Evolutionary conservation across 2,329 filamentous ascomycete species (phyloP), one percentile per base, ranked within the genome.

Genomic region (Capronia coronata): DNA sequence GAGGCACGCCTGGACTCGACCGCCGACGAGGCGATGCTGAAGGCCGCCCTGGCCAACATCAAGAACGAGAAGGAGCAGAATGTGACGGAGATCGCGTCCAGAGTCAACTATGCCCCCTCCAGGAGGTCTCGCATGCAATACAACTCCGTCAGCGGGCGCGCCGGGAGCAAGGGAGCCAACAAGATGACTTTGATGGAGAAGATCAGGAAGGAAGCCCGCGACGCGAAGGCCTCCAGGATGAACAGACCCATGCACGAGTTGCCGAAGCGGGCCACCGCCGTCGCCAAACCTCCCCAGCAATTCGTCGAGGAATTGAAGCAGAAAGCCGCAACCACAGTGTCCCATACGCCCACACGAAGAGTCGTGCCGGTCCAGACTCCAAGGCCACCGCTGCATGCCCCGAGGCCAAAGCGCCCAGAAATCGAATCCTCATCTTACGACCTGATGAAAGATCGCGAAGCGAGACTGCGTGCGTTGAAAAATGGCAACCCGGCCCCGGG

Each of bases 31-130:
- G 75, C 74, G 51, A 73, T 72, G 46, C 71, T 88, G 48, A 77
- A 73, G 59, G 72, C 72, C 40, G 75, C 77, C 35, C 69, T 84
- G 39, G 73, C 75, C 11, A 77, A 74, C 11, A 73, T 84, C 54
- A 74, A 76, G 60, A 70, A 78, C 50, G 71, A 79, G 53, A 79
- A 79, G 56, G 73, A 76, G 29, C 73, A 75, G 48, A 79, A 82
- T 49, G 72, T 71, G 11, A 76, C 77, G 52, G 75, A 73, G 50
- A 73, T 86, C 30, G 72, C 85, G 25, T 43, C 29, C 73, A 75
- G 55, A 71, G 74, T 46, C 67, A 69, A 25, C 38, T 45, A 3
- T 41, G 38, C 4, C 37, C 23, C 51, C 2, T 46, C 40, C 10
- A 42, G 48, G 22, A 44, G 42, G 30, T 44, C 49, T 10, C 37